Conservation (phyloP, 805 yeast genomes). For the Candida easanensis region DNA sequence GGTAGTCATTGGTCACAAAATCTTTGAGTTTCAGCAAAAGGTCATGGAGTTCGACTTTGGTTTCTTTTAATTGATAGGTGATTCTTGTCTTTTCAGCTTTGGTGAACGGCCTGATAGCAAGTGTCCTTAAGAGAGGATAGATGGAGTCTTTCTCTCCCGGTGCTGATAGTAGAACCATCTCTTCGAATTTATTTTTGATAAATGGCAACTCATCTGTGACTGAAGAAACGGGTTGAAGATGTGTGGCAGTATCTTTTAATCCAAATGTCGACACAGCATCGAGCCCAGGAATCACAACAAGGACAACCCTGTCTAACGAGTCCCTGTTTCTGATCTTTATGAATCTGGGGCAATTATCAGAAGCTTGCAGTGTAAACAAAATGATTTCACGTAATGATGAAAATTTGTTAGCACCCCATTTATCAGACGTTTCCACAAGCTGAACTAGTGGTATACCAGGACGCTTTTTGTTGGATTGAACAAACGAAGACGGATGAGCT, state of each 20-base stretch:
- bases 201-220: slow-evolving; percentile 10
- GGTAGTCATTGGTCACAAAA: slow-evolving; percentile 51
- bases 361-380: slow-evolving; percentile 30
- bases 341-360: slow-evolving; percentile 42
- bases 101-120: slow-evolving; percentile 55
- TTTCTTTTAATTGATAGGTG: slow-evolving; percentile 27
- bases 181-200: slow-evolving; percentile 39
- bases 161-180: slow-evolving; percentile 47
- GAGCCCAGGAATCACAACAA: slow-evolving; percentile 66
- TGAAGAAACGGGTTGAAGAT: background rate
- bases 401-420: slow-evolving; percentile 18
- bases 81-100: slow-evolving; percentile 51
- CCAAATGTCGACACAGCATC: slow-evolving; percentile 38
- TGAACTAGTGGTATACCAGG: slow-evolving; percentile 31
- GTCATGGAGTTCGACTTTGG: slow-evolving; percentile 46
- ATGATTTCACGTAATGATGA: slow-evolving; percentile 24
- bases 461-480: slow-evolving; percentile 31
- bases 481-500: slow-evolving; percentile 7
- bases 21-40: slow-evolving; percentile 50
- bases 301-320: slow-evolving; percentile 51
- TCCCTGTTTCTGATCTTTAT: slow-evolving; percentile 45
- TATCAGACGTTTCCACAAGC: slow-evolving; percentile 26
- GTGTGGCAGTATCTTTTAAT: background rate
- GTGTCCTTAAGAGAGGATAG: slow-evolving; percentile 51
- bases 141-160: slow-evolving; percentile 67